These are phyloP conservation scores for Peribolospora kevripleyi DNA, from an alignment of 768 basidiomycete genomes.

Conservation along the genomic window DNA sequence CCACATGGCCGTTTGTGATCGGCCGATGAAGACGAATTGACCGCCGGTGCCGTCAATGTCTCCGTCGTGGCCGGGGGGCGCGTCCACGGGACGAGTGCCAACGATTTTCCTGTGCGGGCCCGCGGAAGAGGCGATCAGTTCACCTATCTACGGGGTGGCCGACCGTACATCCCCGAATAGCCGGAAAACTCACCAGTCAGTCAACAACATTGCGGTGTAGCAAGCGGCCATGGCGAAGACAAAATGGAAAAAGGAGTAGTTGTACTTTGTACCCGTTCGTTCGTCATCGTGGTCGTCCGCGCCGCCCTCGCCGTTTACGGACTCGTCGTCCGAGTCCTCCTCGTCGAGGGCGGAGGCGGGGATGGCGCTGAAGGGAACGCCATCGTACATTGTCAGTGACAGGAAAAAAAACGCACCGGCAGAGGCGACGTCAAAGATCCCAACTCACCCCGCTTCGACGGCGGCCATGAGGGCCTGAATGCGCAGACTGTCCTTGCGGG, in stretches of 20 bases:
- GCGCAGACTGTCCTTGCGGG: constrained; percentile 56
- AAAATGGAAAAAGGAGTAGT: constrained; percentile 96
- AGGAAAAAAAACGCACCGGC: not conserved
- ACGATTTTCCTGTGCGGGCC: constrained; percentile 19
- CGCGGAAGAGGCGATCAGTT: not conserved
- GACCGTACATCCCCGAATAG: not conserved
- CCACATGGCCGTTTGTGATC: constrained; percentile 96
- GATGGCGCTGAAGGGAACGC: constrained; percentile 16
- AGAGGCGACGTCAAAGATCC: not conserved
- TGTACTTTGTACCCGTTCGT: constrained; percentile 76
- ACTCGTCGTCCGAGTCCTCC: constrained; percentile 36
- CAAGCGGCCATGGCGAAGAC: constrained; percentile 88
- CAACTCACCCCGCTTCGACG: constrained; percentile 66
- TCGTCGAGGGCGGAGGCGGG: constrained; percentile 72
- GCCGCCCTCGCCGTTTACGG: constrained; percentile 22
- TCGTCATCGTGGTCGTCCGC: constrained; percentile 76
- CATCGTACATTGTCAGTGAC: not conserved
- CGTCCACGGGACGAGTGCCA: constrained; percentile 15
- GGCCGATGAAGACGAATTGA: constrained; percentile 58
- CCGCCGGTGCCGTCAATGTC: constrained; percentile 11
- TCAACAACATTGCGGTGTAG: constrained; percentile 93
- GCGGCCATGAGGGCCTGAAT: constrained; percentile 89
- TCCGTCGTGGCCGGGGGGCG: constrained; percentile 9
- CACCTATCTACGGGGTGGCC: not conserved
- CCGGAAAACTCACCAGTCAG: constrained; percentile 53